Evolutionary conservation across 2,329 filamentous ascomycete genomes (phyloP).

Genomic region (Xylariaceae sp.): DNA sequence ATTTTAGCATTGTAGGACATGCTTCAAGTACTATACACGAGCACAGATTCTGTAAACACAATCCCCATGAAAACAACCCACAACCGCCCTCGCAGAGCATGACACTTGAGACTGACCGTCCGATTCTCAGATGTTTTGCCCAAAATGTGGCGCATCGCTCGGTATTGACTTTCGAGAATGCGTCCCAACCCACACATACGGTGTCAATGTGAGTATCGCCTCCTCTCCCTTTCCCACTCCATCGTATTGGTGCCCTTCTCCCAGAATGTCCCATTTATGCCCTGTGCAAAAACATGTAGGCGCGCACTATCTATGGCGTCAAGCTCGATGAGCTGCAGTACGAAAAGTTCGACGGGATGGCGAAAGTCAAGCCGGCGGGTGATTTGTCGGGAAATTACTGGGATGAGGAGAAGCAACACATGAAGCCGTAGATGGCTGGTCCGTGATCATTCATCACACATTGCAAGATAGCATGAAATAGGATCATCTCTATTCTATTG

Average conservation of each 20-base stretch:
- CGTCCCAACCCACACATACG: constrained; percentile 29
- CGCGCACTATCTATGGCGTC: constrained; percentile 36
- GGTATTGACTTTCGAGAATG: constrained; percentile 40
- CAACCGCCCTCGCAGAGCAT: too few species aligned
- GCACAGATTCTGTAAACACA: too few species aligned
- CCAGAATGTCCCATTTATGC: too few species aligned
- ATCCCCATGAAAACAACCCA: too few species aligned
- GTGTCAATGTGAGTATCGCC: constrained; percentile 36
- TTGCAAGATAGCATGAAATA: too few species aligned
- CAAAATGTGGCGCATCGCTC: constrained; percentile 41
- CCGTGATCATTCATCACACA: too few species aligned
- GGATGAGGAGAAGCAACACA: constrained; percentile 26
- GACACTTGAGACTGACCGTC: too few species aligned
- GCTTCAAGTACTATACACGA: too few species aligned
- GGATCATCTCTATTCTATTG: too few species aligned
- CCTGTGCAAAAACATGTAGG: constrained; percentile 20
- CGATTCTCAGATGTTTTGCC: constrained; percentile 45
- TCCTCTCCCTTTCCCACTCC: background rate
- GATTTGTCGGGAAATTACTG: constrained; percentile 35
- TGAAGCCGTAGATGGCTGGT: too few species aligned
- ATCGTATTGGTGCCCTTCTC: too few species aligned
- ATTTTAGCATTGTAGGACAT: too few species aligned
- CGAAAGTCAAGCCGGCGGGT: constrained; percentile 26
- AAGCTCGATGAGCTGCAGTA: constrained; percentile 35
- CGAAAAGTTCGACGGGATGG: constrained; percentile 32